Base-by-base conservation (phyloP, 2,329 filamentous ascomycete genomes). In the Ascocoryne sarcoides region DNA sequence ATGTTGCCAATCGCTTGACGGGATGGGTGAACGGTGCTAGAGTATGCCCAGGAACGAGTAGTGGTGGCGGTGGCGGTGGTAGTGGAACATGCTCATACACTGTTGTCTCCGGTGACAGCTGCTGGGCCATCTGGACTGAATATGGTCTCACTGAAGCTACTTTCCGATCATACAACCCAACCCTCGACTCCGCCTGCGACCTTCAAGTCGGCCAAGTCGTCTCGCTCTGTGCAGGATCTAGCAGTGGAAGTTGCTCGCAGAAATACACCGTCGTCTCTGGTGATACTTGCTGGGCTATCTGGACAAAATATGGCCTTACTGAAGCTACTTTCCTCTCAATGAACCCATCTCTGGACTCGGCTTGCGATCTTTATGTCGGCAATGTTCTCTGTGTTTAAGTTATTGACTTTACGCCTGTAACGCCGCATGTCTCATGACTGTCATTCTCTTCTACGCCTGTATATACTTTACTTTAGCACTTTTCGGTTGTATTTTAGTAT, bases 1-100 rank as follows among this genome's bases (percentile, higher is more conserved):
- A 52, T 33, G 36, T 52, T 18, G 49, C 49, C 2, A 52, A 52
- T 39, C 39, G 49, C n/a, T 29, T 52, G 3, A 45, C 43, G 16
- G 49, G 49, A 17, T 52, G 49, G 49, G 30, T 29, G 12, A 17
- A 32, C 10, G 38, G 21, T 2, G 14, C 26, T 9, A 35, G 32
- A 4, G 16, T 10, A 14, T 33, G 31, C 10, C 23, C 23, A 7
- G 23, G 23, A 7, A 26, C 23, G 7, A 7, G 7, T 26, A 7
- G 7, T 12, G 23, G 23, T 26, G 23, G 23, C 23, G 23, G 23
- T 12, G 23, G 23, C 12, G 23, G 23, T 26, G 23, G 23, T 26
- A 31, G n/a, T n/a, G 18, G 14, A 34, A 16, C 32, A 23, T 34
- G 32, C 32, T 16, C 32, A 16, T 37, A 37, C 15, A 37, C 36